Percentiles rank a stretch among this genome's conserved stretches.
phyloP scores from a whole-genome alignment of 305 asterid species.

The Salvia sclarea region DNA sequence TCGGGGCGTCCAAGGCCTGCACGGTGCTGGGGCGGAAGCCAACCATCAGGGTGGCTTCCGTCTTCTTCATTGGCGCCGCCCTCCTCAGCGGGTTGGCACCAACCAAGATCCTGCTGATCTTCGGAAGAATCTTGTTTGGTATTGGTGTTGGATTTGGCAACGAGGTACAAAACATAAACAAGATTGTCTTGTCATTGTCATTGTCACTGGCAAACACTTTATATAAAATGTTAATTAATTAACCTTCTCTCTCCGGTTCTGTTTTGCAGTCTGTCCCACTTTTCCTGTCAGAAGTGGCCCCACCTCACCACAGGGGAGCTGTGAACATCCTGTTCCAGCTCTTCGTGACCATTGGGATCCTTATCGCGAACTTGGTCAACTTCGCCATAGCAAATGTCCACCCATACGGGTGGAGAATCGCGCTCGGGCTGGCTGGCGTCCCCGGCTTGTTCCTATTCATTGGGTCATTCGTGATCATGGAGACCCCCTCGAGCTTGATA shows the following conservation, averaged over 20 bases:
- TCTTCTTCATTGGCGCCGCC: slow-evolving; percentile 40
- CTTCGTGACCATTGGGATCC: slow-evolving; percentile 68
- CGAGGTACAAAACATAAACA: too few species aligned
- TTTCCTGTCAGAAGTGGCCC: slow-evolving; percentile 73
- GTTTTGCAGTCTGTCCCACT: slow-evolving; percentile 67
- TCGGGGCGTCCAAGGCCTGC: slow-evolving; percentile 64
- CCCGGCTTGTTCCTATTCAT: slow-evolving; percentile 45
- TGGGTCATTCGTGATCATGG: slow-evolving; percentile 56
- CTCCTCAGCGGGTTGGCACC: slow-evolving; percentile 10
- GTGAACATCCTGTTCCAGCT: slow-evolving; percentile 78
- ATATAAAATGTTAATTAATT: too few species aligned
- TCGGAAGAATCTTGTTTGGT: slow-evolving; percentile 69
- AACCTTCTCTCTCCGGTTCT: too few species aligned
- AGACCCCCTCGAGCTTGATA: slow-evolving; percentile 61
- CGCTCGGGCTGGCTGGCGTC: slow-evolving; percentile 56
- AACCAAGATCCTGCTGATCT: slow-evolving; percentile 40
- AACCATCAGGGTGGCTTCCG: slow-evolving; percentile 56
- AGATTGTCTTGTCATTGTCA: too few species aligned
- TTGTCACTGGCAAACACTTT: too few species aligned
- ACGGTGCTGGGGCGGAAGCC: slow-evolving; percentile 48
- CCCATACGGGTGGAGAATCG: slow-evolving; percentile 64
- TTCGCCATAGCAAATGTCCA: slow-evolving; percentile 43
- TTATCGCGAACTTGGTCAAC: slow-evolving; percentile 60
- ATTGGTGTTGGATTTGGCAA: slow-evolving; percentile 80
- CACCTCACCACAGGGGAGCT: slow-evolving; percentile 64